phyloP scores from a whole-genome alignment of 768 basidiomycete species.

The Kwoniella dejecticola region DNA sequence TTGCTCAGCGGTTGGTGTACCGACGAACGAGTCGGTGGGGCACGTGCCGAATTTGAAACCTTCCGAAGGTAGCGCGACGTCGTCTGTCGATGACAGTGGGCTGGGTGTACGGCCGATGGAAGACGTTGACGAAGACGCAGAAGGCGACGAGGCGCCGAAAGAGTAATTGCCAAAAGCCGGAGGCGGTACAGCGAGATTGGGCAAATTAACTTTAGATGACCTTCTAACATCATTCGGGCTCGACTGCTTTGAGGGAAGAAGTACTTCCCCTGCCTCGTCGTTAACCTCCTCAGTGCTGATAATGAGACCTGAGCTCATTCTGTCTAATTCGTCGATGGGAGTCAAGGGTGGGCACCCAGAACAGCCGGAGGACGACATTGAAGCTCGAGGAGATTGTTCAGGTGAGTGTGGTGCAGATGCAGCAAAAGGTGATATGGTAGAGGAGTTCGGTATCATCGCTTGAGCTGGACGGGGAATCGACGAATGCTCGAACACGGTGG shows the following conservation, averaged over 20 bases:
- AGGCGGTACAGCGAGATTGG: constrained; percentile 2
- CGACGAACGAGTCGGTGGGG: constrained; percentile 30
- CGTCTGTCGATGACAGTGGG: constrained; percentile 6
- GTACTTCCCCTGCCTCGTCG: not conserved
- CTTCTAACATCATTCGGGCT: not conserved
- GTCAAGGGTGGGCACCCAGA: constrained; percentile 17
- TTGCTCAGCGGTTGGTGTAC: constrained; percentile 48
- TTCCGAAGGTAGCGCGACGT: constrained; percentile 15
- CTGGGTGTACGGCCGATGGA: constrained; percentile 9
- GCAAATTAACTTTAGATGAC: not conserved
- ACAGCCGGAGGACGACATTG: constrained; percentile 20
- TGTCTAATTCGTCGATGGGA: constrained; percentile 23
- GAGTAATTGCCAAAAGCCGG: constrained; percentile 12
- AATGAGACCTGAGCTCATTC: constrained; percentile 9
- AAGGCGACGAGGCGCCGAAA: constrained; percentile 2
- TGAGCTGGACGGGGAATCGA: not conserved
- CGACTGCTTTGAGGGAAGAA: not conserved
- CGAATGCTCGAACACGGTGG: not conserved
- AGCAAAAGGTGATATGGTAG: not conserved
- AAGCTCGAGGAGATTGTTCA: constrained; percentile 29
- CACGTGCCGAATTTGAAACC: constrained; percentile 41
- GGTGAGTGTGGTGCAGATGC: constrained; percentile 14
- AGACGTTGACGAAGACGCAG: constrained; percentile 15
- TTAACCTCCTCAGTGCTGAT: constrained; percentile 13
- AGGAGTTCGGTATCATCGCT: not conserved